These are phyloP conservation scores for Amanita fuliginea DNA, from an alignment of 768 basidiomycete species.

Conservation along the genomic window DNA sequence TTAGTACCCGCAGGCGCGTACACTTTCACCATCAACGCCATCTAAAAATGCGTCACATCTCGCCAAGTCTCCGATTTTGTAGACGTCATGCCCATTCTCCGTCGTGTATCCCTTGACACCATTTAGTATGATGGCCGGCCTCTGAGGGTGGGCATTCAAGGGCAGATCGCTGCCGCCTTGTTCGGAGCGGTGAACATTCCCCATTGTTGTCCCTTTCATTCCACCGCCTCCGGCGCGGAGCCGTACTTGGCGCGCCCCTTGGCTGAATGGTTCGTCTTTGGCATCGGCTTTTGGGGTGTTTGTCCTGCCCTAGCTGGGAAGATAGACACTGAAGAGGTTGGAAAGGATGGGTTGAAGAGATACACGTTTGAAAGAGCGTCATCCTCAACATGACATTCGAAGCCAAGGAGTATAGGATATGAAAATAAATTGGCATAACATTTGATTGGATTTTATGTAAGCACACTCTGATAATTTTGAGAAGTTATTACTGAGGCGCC, in stretches of 20 bases:
- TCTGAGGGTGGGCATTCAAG: constrained; percentile 13
- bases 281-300: constrained; percentile 20
- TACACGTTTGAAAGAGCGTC: background rate
- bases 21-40: background rate
- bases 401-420: no score
- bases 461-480: no score
- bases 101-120: constrained; percentile 41
- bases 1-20: background rate
- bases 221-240: no score
- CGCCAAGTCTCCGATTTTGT: background rate
- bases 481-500: no score
- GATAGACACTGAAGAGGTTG: constrained; percentile 16
- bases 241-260: no score
- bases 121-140: constrained; percentile 27
- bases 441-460: no score
- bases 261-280: no score
- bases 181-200: constrained; percentile 43
- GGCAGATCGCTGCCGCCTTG: constrained; percentile 23
- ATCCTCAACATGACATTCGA: no score
- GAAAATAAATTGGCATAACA: no score
- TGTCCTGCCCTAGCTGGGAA: constrained; percentile 16
- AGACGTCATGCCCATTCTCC: constrained; percentile 26
- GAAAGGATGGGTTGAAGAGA: constrained; percentile 13
- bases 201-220: constrained; percentile 41
- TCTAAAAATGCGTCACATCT: background rate